Evolutionary conservation across 768 basidiomycete genomes (phyloP), one percentile per base, ranked within the genome.

Genomic region (Russula olivacea): DNA sequence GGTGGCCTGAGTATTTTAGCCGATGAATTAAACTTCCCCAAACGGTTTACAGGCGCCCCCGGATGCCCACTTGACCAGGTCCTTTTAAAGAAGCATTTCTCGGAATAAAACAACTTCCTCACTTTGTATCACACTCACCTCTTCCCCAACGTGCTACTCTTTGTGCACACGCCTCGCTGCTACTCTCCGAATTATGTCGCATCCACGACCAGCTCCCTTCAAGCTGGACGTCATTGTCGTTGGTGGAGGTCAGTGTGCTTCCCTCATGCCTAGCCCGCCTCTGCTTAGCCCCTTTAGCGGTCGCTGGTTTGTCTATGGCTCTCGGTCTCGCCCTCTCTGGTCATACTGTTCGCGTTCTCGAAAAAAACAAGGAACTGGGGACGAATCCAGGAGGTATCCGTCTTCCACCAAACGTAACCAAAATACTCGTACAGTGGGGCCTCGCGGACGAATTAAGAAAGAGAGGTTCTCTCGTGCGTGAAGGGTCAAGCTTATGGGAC

Each of bases 301-400:
- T 66, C 40, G 51, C 64, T 23, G 66, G 66, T 15, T 50, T 68
- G 23, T 55, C 66, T 19, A 56, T 65, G 25, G 66, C 66, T 4
- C 32, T 62, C 12, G 60, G 65, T 19, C 64, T 68, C 32, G 64
- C 66, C n/a, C n/a, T 47, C 36, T 61, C 60, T 34, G 66, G 66
- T 25, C 66, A 68, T 32, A 58, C 51, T 0, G 66, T 68, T n/a
- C 66, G 66, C 28, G 49, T 68, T 32, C 61, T 68, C 43, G 66
- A 68, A 32, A 58, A n/a, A 45, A 12, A 28, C 15, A 7, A 43
- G 1, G 25, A 14, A 6, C 45, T 62, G 0, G 34, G 38, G 23
- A 30, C 49, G 1, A 12, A n/a, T 2, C 28, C 43, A 0, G 61
- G 51, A 15, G 66, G 66, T 30, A 32, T 66, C 17, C 61, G 64